phyloP scores from a whole-genome alignment of 192 early-diverging fungal species.

The Thamnidium elegans region DNA sequence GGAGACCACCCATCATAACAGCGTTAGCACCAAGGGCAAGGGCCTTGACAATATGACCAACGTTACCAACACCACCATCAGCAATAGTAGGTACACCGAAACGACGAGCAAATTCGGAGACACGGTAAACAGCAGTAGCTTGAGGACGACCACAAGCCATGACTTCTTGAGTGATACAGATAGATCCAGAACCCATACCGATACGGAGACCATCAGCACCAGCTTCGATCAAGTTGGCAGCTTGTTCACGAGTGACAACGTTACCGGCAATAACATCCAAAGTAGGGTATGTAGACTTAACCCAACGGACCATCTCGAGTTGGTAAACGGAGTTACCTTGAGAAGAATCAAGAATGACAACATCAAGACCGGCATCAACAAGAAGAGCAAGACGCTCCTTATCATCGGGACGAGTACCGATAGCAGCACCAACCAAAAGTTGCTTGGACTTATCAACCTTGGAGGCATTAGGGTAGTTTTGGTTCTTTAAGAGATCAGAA shows the following conservation, averaged over 20 bases:
- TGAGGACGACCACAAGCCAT: constrained; percentile 99
- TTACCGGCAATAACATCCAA: constrained; percentile 95
- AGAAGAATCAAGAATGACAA: constrained; percentile 90
- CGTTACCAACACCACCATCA: constrained; percentile 94
- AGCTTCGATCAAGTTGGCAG: constrained; percentile 82
- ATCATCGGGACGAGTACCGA: constrained; percentile 90
- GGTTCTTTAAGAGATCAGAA: constrained; percentile 95
- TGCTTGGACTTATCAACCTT: constrained; percentile 81
- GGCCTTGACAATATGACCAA: constrained; percentile 97
- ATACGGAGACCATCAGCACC: constrained; percentile 94
- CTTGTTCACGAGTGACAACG: constrained; percentile 95
- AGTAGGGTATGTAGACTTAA: constrained; percentile 78
- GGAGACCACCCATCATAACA: constrained; percentile 98
- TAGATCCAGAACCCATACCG: constrained; percentile 97
- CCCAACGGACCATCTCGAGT: constrained; percentile 92
- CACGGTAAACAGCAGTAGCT: constrained; percentile 93
- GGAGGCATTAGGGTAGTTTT: constrained; percentile 91
- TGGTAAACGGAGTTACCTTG: constrained; percentile 95
- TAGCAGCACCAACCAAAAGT: constrained; percentile 90
- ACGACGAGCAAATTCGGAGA: constrained; percentile 87
- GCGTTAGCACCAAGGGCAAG: constrained; percentile 90
- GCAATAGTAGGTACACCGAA: constrained; percentile 96
- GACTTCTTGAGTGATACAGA: constrained; percentile 98
- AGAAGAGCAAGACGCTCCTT: constrained; percentile 77
- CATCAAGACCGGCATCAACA: constrained; percentile 91